Evolutionary conservation across 768 basidiomycete genomes (phyloP).

Genomic region (Coprinopsis marcescibilis): DNA sequence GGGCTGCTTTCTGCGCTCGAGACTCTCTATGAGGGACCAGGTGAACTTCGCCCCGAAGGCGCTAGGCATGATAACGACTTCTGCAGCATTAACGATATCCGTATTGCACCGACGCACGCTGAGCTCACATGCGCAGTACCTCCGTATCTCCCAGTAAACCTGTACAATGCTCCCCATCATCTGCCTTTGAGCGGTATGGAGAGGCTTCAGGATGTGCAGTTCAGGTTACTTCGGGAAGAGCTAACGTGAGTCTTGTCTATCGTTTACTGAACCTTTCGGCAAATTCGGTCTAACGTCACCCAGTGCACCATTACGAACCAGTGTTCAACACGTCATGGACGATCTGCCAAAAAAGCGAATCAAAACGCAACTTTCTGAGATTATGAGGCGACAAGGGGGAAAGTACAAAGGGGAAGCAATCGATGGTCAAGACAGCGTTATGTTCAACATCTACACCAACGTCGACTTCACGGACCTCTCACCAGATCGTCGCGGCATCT

Average conservation of each 20-base stretch:
- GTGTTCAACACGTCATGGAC: constrained; percentile 42
- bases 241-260: constrained; percentile 40
- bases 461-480: constrained; percentile 32
- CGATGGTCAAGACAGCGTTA: constrained; percentile 36
- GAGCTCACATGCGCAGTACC: constrained; percentile 47
- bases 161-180: constrained; percentile 58
- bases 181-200: constrained; percentile 54
- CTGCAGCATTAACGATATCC: constrained; percentile 48
- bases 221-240: constrained; percentile 70
- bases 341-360: constrained; percentile 30
- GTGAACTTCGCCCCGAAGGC: constrained; percentile 39
- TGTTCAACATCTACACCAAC: constrained; percentile 61
- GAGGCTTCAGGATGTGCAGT: constrained; percentile 65
- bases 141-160: constrained; percentile 59
- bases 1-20: constrained; percentile 34
- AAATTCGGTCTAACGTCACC: not conserved
- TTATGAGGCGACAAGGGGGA: constrained; percentile 52
- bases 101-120: constrained; percentile 64
- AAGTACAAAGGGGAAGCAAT: constrained; percentile 43
- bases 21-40: constrained; percentile 42
- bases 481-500: constrained; percentile 37
- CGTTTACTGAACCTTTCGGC: not conserved
- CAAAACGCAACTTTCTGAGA: constrained; percentile 35
- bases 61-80: constrained; percentile 68
- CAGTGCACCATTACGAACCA: constrained; percentile 49